phyloP scores from a whole-genome alignment of 108 stramenopile genomes.

The Nannochloropsis oceanica region DNA sequence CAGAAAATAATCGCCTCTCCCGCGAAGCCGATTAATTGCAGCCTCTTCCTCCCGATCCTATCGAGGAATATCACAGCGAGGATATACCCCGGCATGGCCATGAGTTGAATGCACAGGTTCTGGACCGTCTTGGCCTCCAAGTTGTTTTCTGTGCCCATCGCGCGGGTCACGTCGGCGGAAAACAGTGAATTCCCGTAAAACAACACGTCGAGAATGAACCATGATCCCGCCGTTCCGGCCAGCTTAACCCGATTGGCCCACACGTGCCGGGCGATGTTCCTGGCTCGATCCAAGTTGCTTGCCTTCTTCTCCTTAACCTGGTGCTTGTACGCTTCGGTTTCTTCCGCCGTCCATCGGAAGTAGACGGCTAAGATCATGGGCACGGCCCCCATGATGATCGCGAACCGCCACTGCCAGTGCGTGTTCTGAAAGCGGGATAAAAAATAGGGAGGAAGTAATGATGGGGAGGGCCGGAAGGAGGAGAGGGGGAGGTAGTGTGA shows the following conservation, averaged over 20 bases:
- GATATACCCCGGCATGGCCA: constrained; percentile 43
- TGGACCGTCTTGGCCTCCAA: constrained; percentile 3
- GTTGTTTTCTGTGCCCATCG: constrained; percentile 3
- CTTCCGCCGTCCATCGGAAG: not conserved
- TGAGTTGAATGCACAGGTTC: constrained; percentile 15
- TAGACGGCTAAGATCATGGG: constrained; percentile 3
- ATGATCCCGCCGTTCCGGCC: constrained; percentile 43
- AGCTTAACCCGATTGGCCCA: not conserved
- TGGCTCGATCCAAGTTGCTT: not conserved
- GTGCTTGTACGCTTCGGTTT: not conserved
- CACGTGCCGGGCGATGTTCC: not conserved
- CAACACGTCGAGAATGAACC: constrained; percentile 47
- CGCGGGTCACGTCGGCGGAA: constrained; percentile 6
- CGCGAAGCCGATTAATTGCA: constrained; percentile 39
- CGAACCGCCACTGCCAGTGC: constrained; percentile 9
- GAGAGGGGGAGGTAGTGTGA: no score
- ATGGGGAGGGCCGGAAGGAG: no score
- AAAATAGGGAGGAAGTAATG: not conserved
- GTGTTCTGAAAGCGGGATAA: not conserved
- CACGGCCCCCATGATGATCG: constrained; percentile 2
- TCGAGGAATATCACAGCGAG: constrained; percentile 31
- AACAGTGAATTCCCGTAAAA: constrained; percentile 38
- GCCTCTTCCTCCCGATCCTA: constrained; percentile 30
- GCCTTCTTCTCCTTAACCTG: constrained; percentile 1
- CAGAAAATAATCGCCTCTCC: not conserved